Evolutionary conservation across 1,284 basidiomycete species (phyloP), one percentile per base, ranked within the genome.

Genomic region (Salmacisia buchloeana): DNA sequence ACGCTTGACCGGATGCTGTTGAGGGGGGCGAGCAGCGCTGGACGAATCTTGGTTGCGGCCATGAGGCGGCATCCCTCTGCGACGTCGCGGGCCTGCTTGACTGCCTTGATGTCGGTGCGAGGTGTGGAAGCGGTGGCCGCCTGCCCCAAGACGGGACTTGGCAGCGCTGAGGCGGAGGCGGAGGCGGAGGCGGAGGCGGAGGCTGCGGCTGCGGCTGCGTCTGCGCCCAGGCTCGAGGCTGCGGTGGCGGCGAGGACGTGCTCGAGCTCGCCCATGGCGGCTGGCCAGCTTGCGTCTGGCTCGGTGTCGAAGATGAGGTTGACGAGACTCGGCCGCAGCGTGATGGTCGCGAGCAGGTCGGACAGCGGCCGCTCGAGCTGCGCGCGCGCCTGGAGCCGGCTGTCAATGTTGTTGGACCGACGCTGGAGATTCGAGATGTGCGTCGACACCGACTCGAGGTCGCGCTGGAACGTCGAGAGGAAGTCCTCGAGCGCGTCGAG

Each of bases 401-500:
- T 86, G 69, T 97, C 94, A 57, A 98, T 94, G 56, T 89, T 88
- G 69, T 90, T 89, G 75, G 91, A 94, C 39, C 91, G 86, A 66
- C 86, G 85, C 78, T 98, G 94, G 27, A 99, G 84, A 69, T 94
- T 90, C 0, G 91, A 89, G 77, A 99, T 96, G 77, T 98, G 94
- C 0, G 91, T 90, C 2, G 94, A 97, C 3, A 97, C 93, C 1
- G 89, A 87, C 2, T 90, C 89, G 4, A 99, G 84, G 81, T 99
- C 94, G 70, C 85, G 88, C 80, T 97, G 93, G 74, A 98, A 99
- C 0, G 91, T 94, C 1, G 92, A 92, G 10, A 97, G 85, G 80
- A 97, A 97, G 1, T 86, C 84, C 70, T 94, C 89, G 2, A 98
- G 84, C 0, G 91, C 91, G 69, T 90, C 87, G 54, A 97, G 83